Evolutionary conservation across 805 yeast species (phyloP), one percentile per base, ranked within the genome.

Genomic region (Pichia gijzeniarum): DNA sequence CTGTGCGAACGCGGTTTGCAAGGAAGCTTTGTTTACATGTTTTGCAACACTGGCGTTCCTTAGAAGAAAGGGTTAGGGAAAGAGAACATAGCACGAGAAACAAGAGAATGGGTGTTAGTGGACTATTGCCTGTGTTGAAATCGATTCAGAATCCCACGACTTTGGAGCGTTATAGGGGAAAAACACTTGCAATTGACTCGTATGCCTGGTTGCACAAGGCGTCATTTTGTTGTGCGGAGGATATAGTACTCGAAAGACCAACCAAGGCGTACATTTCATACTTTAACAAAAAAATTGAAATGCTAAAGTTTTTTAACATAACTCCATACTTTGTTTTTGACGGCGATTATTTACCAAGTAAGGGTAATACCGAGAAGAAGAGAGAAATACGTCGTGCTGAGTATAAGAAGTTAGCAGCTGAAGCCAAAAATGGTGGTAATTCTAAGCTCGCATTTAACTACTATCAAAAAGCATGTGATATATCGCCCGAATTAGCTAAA

Each of bases 141-240:
- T 78, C 84, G 25, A 82, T 86, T 35, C 93, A 85, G 55, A 73
- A 73, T 43, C 71, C 74, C 0, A 72, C 76, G 1, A 64, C 81
- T 2, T 65, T 90, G 38, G 73, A 74, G 45, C 65, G 74, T 31
- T 86, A 79, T 60, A 64, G 78, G 13, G 96, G 96, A 1, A 72
- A 81, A 56, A 79, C 85, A 0, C 66, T 90, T 36, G 99, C 95
- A 0, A 82, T 93, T n/a, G 99, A 93, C 60, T 90, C 95, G 0
- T 93, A 88, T 58, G 89, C 96, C 1, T 93, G 99, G 99, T 74
- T 93, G 5, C 99, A 93, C 64, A 77, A 86, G 51, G 90, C 93
- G 4, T 80, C 86, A 3, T 75, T 82, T 41, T 69, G 87, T 16
- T 90, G 98, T 64, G 85, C 97, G 0, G 78, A 75, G 63, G 96